Base-by-base conservation (phyloP, 768 basidiomycete genomes). In the Leucocoprinus birnbaumii region DNA sequence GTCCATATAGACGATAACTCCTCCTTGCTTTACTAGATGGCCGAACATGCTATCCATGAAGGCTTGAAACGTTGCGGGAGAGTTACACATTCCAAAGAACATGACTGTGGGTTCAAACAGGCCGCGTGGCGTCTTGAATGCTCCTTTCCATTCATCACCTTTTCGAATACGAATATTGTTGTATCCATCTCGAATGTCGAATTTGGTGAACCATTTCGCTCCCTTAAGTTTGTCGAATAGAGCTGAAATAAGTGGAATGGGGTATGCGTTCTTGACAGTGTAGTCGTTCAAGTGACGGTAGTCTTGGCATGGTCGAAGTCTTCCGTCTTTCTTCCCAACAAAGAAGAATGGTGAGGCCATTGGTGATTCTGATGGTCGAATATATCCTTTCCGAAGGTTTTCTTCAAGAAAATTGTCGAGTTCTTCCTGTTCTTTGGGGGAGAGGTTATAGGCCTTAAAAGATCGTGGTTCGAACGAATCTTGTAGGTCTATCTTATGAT, bases 1-100 rank as follows among this genome's bases (percentile, higher is more conserved):
- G 53, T 78, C 74, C 34, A 79, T 60, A 57, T 80, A 77, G 0
- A 77, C 63, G 3, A 71, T 49, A 3, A 79, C 58, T 1, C 59
- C 34, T 5, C 66, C 68, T 24, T 55, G 18, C 2, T 60, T 55
- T n/a, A 78, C 65, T 3, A 56, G 16, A 2, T 59, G 53, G 0
- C 0, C 1, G 16, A 61, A 59, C 14, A 59, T 53, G 7, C 44
- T 11, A 35, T 61, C 37, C 59, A 61, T 61, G 60, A 62, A 59
- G 9, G 47, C 27, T 55, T 63, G 55, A 34, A 59, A 59, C 0
- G 58, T 61, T 2, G 62, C 59, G 7, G 58, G 59, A 0, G 49
- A 52, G 8, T 62, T 60, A 25, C 45, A 48, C 4, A 62, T 35
- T 46, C 58, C 52, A 43, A 63, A 65, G 27, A 59, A 61, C 62